Evolutionary conservation across 805 yeast species (phyloP), one percentile per base, ranked within the genome.

Genomic region (Candida silvicultrix): DNA sequence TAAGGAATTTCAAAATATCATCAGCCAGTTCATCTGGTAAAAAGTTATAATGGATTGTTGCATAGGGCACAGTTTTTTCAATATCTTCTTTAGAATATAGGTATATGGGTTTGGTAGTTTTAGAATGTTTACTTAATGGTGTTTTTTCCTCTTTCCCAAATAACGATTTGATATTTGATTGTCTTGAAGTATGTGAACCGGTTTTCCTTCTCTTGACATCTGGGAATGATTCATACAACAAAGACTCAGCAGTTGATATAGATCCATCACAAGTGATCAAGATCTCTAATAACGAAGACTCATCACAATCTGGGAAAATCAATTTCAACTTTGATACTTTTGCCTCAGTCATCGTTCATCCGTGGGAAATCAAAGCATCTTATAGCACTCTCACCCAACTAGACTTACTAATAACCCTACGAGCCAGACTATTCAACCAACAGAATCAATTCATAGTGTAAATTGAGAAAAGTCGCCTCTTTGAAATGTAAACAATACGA

Each of bases 241-340:
- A 52, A 0, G 51, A 35, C 38, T 68, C 68, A 1, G 80, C 75
- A 10, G 59, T 47, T 9, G 62, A 58, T 1, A 80, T 37, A 2
- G 82, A 74, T 1, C 85, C 88, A 39, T 70, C 67, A 53, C 85
- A 81, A 0, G 75, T 63, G 1, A 71, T 43, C 12, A 84, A 65
- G 3, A 84, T 57, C 43, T 83, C 89, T 4, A 73, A 56, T 4
- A 81, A 58, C 0, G 66, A 60, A 2, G 60, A 68, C 5, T 58
- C 63, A 35, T 68, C 75, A 4, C 70, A 75, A 0, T 49, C 56
- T 0, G 85, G 83, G 47, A 71, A 77, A 32, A 56, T 56, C 6
- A 51, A 49, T 38, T 56, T 48, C 29, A 80, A 62, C 11, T 56
- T 50, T 4, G 51, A 54, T 5, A 80, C 48, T 55, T 74, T 76